A percentile compares a stretch with the other conserved stretches of the same genome.
phyloP scores from a whole-genome alignment of 257 asterid species.

The Nicotiana knightiana region DNA sequence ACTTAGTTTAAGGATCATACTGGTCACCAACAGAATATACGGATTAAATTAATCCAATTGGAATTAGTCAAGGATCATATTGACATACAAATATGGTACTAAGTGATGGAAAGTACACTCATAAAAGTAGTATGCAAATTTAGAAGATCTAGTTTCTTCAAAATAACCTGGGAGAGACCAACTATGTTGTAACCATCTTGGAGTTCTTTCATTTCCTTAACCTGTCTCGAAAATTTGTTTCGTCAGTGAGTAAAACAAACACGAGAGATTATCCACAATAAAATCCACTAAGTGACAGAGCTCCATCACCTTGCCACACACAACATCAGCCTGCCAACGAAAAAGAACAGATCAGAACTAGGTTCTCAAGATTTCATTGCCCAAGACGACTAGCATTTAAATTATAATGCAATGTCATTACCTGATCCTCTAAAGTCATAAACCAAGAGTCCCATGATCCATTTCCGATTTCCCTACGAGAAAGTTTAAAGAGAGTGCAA shows the following conservation, averaged over 20 bases:
- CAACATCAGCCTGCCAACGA: conserved; percentile 69
- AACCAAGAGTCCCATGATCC: conserved; percentile 98
- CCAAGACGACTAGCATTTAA: not conserved
- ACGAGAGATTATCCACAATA: conserved; percentile 7
- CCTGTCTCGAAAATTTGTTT: conserved; percentile 39
- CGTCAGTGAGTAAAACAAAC: conserved; percentile 4
- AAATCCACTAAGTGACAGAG: conserved; percentile 11
- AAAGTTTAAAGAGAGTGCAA: not conserved
- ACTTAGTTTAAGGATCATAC: not conserved
- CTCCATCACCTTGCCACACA: conserved; percentile 61
- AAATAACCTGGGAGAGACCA: conserved; percentile 89
- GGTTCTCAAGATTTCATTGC: not conserved
- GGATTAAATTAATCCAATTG: not conserved
- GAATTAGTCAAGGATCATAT: not conserved
- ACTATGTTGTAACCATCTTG: conserved; percentile 80
- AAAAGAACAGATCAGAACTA: conserved; percentile 18
- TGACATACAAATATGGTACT: not conserved
- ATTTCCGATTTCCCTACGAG: conserved; percentile 72
- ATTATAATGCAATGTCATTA: conserved; percentile 5
- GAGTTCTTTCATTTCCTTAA: conserved; percentile 80
- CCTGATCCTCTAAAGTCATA: conserved; percentile 77
- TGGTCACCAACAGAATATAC: not conserved
- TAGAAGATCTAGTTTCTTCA: not conserved
- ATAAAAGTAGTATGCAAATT: not conserved
- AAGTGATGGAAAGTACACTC: not conserved